These are phyloP conservation scores for Novymonas esmeraldas DNA, from an alignment of 208 protist species.

Conservation along the genomic window DNA sequence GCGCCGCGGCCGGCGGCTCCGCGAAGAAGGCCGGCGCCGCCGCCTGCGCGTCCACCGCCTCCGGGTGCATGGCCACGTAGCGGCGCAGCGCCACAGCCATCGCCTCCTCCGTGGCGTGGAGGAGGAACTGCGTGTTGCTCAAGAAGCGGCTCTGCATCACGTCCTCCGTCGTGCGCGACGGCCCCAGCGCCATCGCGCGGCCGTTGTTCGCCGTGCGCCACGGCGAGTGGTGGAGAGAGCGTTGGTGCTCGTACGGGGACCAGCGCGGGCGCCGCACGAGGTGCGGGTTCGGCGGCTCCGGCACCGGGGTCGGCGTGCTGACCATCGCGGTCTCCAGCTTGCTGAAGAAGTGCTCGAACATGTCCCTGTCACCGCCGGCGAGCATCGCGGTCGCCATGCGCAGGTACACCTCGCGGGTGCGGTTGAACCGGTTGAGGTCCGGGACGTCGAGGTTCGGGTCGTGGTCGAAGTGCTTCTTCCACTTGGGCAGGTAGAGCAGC, in stretches of 20 bases:
- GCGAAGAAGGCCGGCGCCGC: conserved; percentile 27
- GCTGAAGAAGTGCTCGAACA: conserved; percentile 78
- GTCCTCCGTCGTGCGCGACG: conserved; percentile 48
- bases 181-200: conserved; percentile 72
- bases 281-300: conserved; percentile 91
- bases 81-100: conserved; percentile 51
- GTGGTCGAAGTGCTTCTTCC: conserved; percentile 95
- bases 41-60: conserved; percentile 29
- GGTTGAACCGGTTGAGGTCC: conserved; percentile 93
- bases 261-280: conserved; percentile 71
- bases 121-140: conserved; percentile 84
- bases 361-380: conserved; percentile 46
- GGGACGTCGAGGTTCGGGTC: conserved; percentile 91
- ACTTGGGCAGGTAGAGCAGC: conserved; percentile 90
- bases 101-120: conserved; percentile 65
- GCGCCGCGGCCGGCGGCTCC: conserved; percentile 20
- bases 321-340: conserved; percentile 83
- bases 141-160: conserved; percentile 89
- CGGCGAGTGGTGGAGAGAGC: conserved; percentile 76
- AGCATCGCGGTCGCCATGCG: conserved; percentile 83
- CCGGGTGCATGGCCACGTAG: conserved; percentile 35
- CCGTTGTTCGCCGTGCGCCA: conserved; percentile 82
- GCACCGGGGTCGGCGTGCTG: conserved; percentile 87
- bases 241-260: conserved; percentile 77
- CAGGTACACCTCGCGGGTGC: conserved; percentile 88